Conservation (phyloP, 768 basidiomycete genomes). For the Crucibulum laeve region DNA sequence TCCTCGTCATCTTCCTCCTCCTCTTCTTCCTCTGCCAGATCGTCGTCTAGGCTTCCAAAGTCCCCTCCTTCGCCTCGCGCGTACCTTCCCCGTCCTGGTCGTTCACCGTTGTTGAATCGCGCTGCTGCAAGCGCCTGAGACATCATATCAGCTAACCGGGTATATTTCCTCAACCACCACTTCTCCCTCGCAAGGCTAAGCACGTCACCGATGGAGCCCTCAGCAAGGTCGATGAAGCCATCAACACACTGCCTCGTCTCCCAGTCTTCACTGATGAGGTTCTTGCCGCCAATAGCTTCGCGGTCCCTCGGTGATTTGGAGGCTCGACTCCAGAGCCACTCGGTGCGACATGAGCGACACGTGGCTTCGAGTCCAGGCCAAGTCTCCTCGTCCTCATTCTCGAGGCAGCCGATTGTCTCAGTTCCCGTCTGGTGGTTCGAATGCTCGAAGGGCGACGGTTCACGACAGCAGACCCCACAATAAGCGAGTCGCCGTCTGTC, state of each 20-base stretch:
- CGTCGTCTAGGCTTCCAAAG: slow-evolving; percentile 15
- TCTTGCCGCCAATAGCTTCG: slow-evolving; percentile 51
- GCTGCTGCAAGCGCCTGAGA: slow-evolving; percentile 63
- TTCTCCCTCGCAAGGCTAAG: slow-evolving; percentile 62
- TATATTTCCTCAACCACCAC: slow-evolving; percentile 61
- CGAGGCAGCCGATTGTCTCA: slow-evolving; percentile 37
- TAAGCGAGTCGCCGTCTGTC: slow-evolving; percentile 46
- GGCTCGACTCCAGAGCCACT: slow-evolving; percentile 64
- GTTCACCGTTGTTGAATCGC: slow-evolving; percentile 33
- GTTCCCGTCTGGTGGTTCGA: slow-evolving; percentile 10
- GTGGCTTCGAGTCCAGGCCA: slow-evolving; percentile 66
- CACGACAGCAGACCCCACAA: slow-evolving; percentile 69
- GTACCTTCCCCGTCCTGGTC: slow-evolving; percentile 6
- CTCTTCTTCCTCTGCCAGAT: slow-evolving; percentile 21
- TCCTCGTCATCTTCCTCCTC: slow-evolving; percentile 43
- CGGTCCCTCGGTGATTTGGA: slow-evolving; percentile 41
- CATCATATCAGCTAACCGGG: slow-evolving; percentile 63
- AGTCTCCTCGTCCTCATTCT: slow-evolving; percentile 70
- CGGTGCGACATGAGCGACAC: slow-evolving; percentile 60
- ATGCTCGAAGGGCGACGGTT: slow-evolving; percentile 42
- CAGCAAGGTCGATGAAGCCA: slow-evolving; percentile 69
- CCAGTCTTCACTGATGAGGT: slow-evolving; percentile 46
- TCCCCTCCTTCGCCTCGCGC: slow-evolving; percentile 3
- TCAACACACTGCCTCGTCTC: slow-evolving; percentile 65
- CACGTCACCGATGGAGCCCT: slow-evolving; percentile 63